Conservation (phyloP, 495 filamentous ascomycete genomes). For the Beverwykella pulmonaria region DNA sequence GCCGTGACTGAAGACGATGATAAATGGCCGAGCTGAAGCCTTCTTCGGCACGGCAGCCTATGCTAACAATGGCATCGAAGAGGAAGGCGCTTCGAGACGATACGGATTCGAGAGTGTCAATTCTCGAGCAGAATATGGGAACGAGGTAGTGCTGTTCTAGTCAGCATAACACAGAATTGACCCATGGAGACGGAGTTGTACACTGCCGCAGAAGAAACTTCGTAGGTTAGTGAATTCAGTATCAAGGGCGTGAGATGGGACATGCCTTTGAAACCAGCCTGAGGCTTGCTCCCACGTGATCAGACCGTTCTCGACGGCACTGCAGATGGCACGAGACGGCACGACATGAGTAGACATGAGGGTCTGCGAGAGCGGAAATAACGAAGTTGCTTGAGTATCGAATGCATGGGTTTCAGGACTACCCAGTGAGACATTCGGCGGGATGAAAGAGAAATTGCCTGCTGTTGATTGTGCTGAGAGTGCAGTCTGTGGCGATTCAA, state of each 20-base stretch:
- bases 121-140: constrained; percentile 21
- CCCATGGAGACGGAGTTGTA: neutral
- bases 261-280: constrained; percentile 25
- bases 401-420: neutral
- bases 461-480: neutral
- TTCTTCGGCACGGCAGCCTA: constrained; percentile 52
- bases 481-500: neutral
- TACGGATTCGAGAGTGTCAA: constrained; percentile 23
- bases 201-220: constrained; percentile 28
- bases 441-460: neutral
- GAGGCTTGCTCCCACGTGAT: constrained; percentile 19
- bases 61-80: constrained; percentile 53
- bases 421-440: neutral
- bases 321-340: neutral
- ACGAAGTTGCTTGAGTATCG: neutral
- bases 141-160: constrained; percentile 16
- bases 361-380: neutral
- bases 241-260: neutral
- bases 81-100: constrained; percentile 30
- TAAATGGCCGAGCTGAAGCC: constrained; percentile 42
- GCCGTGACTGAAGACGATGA: constrained; percentile 20
- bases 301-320: constrained; percentile 2
- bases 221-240: neutral
- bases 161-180: neutral
- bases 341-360: neutral